phyloP scores from a whole-genome alignment of 2,329 filamentous ascomycete genomes.

The Tolypocladium tundrense region DNA sequence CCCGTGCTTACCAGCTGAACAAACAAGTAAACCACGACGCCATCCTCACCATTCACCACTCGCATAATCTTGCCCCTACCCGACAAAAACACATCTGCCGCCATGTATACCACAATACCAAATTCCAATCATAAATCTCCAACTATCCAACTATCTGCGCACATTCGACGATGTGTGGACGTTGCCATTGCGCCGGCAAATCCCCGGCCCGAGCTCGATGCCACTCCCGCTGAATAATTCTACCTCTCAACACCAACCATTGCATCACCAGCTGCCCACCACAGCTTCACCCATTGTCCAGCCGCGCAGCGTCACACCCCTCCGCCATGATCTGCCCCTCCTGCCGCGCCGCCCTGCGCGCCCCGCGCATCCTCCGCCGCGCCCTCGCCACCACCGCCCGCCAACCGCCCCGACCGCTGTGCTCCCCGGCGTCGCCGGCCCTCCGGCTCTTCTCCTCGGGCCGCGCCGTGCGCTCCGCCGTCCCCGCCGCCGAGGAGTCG shows the following conservation, averaged over 20 bases:
- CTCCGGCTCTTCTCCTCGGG: neutral
- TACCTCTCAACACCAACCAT: neutral
- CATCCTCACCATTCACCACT: no score
- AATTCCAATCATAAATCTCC: no score
- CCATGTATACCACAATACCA: no score
- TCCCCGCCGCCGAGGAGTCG: conserved; percentile 1
- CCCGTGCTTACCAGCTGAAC: no score
- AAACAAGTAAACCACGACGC: no score
- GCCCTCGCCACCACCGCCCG: neutral
- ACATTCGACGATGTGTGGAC: no score
- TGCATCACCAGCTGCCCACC: neutral
- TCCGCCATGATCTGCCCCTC: conserved; percentile 8
- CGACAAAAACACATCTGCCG: no score
- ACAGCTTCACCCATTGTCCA: neutral
- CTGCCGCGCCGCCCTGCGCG: conserved; percentile 7
- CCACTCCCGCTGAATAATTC: neutral
- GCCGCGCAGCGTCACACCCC: neutral
- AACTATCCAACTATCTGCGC: no score
- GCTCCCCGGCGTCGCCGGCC: neutral
- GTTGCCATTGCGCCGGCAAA: neutral
- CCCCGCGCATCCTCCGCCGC: neutral
- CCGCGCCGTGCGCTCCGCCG: neutral
- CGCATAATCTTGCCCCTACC: no score
- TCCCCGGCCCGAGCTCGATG: neutral
- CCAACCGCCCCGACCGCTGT: neutral